A percentile compares a stretch with the other conserved stretches of the same genome.
Evolutionary conservation across 1,284 basidiomycete species (phyloP).

Genomic region (Leccinum solheimii): DNA sequence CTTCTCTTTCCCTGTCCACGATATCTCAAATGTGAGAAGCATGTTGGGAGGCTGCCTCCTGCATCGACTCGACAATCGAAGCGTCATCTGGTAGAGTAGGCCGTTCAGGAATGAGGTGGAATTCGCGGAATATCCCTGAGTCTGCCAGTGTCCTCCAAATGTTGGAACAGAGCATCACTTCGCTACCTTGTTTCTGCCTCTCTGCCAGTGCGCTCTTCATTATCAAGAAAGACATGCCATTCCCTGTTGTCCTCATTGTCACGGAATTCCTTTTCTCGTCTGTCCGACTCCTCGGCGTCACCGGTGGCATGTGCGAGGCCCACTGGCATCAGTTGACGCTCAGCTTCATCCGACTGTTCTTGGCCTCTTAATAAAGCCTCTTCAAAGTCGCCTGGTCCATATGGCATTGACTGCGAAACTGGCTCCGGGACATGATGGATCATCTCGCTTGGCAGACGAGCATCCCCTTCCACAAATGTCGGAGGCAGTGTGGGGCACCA

Average conservation of each 20-base stretch:
- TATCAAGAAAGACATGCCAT: constrained; percentile 57
- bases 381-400: constrained; percentile 28
- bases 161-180: constrained; percentile 49
- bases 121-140: constrained; percentile 33
- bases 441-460: constrained; percentile 27
- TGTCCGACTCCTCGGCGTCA: constrained; percentile 59
- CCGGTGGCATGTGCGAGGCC: constrained; percentile 46
- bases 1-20: no score
- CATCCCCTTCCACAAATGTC: constrained; percentile 21
- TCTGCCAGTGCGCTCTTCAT: constrained; percentile 56
- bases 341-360: constrained; percentile 56
- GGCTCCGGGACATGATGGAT: constrained; percentile 29
- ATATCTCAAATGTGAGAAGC: no score
- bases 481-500: constrained; percentile 14
- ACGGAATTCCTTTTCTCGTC: constrained; percentile 61
- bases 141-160: constrained; percentile 47
- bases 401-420: not conserved
- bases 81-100: no score
- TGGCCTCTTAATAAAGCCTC: constrained; percentile 55
- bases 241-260: constrained; percentile 64
- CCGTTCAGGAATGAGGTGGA: no score
- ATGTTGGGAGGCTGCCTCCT: no score
- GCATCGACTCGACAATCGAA: no score
- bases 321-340: constrained; percentile 48
- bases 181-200: constrained; percentile 53